phyloP scores from a whole-genome alignment of 2,329 filamentous ascomycete species.

The Fusarium zealandicum region DNA sequence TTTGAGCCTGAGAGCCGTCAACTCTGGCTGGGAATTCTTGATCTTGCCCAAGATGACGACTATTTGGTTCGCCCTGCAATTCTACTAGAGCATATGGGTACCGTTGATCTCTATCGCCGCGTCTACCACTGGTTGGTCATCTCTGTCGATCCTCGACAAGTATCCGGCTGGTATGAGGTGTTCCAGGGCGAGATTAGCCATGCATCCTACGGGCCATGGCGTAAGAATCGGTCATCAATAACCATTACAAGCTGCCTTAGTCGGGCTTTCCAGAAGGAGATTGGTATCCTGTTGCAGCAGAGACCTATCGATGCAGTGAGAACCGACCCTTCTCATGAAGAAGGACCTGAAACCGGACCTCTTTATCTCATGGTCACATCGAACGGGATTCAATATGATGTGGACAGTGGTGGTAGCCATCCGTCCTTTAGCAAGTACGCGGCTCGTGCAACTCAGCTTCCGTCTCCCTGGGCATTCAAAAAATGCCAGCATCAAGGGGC shows the following conservation, averaged over 20 bases:
- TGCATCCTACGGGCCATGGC: too few relatives aligned
- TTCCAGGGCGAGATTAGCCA: too few relatives aligned
- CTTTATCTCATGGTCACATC: conserved; percentile 28
- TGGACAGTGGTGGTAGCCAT: conserved; percentile 17
- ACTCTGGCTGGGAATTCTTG: conserved; percentile 33
- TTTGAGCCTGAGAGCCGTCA: background rate
- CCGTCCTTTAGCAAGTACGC: conserved; percentile 28
- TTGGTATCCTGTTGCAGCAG: conserved; percentile 28
- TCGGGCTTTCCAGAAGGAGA: conserved; percentile 13
- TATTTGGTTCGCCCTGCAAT: conserved; percentile 34
- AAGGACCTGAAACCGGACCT: conserved; percentile 20
- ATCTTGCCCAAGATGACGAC: conserved; percentile 33
- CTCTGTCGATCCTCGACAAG: conserved; percentile 24
- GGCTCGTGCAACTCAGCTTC: conserved; percentile 17
- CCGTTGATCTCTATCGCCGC: conserved; percentile 28
- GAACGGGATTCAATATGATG: background rate
- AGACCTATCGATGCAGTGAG: conserved; percentile 23
- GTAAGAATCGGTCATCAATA: background rate
- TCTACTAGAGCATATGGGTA: conserved; percentile 30
- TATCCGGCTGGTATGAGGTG: background rate
- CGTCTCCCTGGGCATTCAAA: conserved; percentile 30
- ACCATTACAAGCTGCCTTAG: conserved; percentile 1
- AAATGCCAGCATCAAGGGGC: conserved; percentile 8
- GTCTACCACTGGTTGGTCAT: conserved; percentile 27
- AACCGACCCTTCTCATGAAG: background rate